Conservation (phyloP, 1,284 basidiomycete species). For the Sanghuangporus baumii region DNA sequence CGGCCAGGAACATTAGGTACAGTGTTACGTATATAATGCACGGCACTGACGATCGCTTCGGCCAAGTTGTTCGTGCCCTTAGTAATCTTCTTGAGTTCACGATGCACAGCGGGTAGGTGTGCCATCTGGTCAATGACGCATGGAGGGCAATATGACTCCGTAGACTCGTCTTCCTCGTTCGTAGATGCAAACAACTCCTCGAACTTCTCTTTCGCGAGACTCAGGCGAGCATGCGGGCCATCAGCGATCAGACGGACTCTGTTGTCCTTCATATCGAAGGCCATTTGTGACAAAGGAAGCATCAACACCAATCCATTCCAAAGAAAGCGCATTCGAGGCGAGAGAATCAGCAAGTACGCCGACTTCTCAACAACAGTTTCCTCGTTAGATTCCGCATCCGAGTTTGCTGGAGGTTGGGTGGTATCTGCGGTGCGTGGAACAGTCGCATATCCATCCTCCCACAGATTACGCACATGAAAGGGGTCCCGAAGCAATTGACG, state of each 20-base stretch:
- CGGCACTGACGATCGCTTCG: conserved; percentile 89
- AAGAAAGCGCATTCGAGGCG: conserved; percentile 83
- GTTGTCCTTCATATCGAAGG: conserved; percentile 78
- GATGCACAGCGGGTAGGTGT: conserved; percentile 86
- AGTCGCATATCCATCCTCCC: conserved; percentile 48
- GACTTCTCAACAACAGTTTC: conserved; percentile 34
- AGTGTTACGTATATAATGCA: conserved; percentile 73
- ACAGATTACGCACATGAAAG: conserved; percentile 68
- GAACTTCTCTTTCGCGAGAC: conserved; percentile 77
- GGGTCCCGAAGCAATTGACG: conserved; percentile 80
- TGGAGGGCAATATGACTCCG: conserved; percentile 38
- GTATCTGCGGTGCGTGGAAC: conserved; percentile 21
- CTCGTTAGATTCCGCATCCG: conserved; percentile 47
- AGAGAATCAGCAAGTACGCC: conserved; percentile 81
- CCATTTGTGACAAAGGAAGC: conserved; percentile 62
- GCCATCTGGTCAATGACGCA: conserved; percentile 86
- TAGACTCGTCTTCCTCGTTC: conserved; percentile 54
- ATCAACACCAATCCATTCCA: conserved; percentile 92
- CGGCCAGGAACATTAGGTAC: conserved; percentile 59
- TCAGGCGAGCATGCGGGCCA: conserved; percentile 75
- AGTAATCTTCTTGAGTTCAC: conserved; percentile 86
- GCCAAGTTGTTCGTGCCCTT: conserved; percentile 87
- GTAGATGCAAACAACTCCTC: conserved; percentile 54
- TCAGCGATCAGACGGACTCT: conserved; percentile 84
- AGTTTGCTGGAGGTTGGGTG: conserved; percentile 42